Percentiles rank a stretch among this genome's conserved stretches.
These are phyloP conservation scores for Huntiella abstrusa DNA, from an alignment of 2,329 filamentous ascomycete species.

Conservation along the genomic window DNA sequence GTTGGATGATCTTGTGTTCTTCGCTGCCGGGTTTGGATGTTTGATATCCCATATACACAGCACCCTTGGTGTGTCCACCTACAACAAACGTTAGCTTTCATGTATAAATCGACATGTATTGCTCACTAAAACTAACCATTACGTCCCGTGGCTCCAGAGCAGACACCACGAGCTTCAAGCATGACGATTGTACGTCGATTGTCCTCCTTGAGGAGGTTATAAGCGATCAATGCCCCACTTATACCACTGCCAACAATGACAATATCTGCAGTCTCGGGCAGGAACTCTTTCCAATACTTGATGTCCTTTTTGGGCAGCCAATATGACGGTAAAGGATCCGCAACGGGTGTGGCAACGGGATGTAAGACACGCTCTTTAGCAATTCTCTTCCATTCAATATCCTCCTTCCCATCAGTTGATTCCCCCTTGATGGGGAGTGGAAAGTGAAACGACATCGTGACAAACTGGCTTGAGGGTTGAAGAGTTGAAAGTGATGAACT, in stretches of 20 bases:
- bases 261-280: constrained; percentile 26
- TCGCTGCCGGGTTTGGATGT: constrained; percentile 4
- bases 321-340: constrained; percentile 6
- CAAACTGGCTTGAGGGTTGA: not conserved
- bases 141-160: constrained; percentile 19
- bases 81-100: not conserved
- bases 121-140: constrained; percentile 15
- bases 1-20: constrained; percentile 10
- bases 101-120: not conserved
- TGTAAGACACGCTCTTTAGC: constrained; percentile 1
- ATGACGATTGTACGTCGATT: constrained; percentile 15
- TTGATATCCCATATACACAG: constrained; percentile 6
- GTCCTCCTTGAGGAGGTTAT: constrained; percentile 13
- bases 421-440: constrained; percentile 7
- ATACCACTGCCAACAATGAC: constrained; percentile 38
- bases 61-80: constrained; percentile 11
- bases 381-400: constrained; percentile 3
- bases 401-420: not conserved
- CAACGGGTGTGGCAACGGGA: constrained; percentile 1
- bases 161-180: constrained; percentile 19
- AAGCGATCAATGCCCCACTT: constrained; percentile 24
- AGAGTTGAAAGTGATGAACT: not conserved
- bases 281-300: constrained; percentile 12
- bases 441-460: constrained; percentile 7
- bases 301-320: constrained; percentile 15